Evolutionary conservation across 2,329 filamentous ascomycete genomes (phyloP).

Genomic region (Seiridium cupressi): DNA sequence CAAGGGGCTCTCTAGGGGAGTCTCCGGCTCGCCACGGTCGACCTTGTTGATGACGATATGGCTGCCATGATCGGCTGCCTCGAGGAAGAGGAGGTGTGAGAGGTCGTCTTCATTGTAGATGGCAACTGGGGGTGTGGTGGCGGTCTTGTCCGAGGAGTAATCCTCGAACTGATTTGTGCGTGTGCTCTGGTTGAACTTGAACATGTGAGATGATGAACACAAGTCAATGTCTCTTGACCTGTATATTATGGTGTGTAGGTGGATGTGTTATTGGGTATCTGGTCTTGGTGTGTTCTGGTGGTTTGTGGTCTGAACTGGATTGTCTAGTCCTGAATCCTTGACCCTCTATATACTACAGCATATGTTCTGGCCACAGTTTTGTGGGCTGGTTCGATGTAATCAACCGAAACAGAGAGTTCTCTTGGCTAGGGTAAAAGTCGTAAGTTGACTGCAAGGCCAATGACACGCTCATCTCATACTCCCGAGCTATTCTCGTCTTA

Average conservation of each 20-base stretch:
- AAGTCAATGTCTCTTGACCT: not conserved
- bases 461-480: not conserved
- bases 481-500: slow-evolving; percentile 4
- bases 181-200: not conserved
- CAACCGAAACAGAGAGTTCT: not conserved
- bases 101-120: slow-evolving; percentile 31
- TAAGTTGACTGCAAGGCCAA: not conserved
- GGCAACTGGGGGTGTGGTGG: slow-evolving; percentile 14
- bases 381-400: not conserved
- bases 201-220: not conserved
- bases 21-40: slow-evolving; percentile 11
- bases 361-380: too few relatives aligned
- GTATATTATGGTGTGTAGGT: not conserved
- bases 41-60: slow-evolving; percentile 22
- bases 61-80: slow-evolving; percentile 17
- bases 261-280: too few relatives aligned
- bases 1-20: slow-evolving; percentile 14
- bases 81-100: slow-evolving; percentile 24
- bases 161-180: slow-evolving; percentile 7
- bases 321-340: too few relatives aligned
- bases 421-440: not conserved
- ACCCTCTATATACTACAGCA: too few relatives aligned
- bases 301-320: not conserved
- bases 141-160: slow-evolving; percentile 20
- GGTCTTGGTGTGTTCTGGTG: not conserved